Conservation (phyloP, 1,139 yeast genomes). For the Kluyveromyces sp. region DNA sequence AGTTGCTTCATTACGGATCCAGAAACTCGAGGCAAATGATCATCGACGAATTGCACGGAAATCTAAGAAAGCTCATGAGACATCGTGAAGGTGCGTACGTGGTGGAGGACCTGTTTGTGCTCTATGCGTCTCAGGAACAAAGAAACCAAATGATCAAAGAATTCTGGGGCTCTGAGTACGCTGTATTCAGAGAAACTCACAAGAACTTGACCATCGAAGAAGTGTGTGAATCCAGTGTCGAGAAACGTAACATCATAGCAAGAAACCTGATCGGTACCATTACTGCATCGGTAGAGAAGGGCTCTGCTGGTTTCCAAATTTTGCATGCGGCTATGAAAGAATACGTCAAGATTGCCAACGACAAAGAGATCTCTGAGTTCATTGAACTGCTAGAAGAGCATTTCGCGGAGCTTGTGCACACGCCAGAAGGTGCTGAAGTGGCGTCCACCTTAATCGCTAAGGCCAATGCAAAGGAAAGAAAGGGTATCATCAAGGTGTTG, state of each 20-base stretch:
- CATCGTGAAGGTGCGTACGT: conserved; percentile 99
- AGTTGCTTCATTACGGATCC: conserved; percentile 86
- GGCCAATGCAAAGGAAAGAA: conserved; percentile 92
- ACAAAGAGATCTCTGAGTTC: conserved; percentile 67
- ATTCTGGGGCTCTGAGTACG: conserved; percentile 96
- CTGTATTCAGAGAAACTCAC: conserved; percentile 77
- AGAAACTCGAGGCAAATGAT: conserved; percentile 69
- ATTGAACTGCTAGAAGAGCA: conserved; percentile 81
- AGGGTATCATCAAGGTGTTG: conserved; percentile 61
- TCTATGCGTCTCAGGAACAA: conserved; percentile 79
- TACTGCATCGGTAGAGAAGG: conserved; percentile 87
- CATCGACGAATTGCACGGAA: conserved; percentile 82
- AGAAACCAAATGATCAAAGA: conserved; percentile 87
- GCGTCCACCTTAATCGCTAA: conserved; percentile 73
- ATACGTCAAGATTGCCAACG: conserved; percentile 62
- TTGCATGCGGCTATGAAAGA: conserved; percentile 96
- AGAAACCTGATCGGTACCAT: conserved; percentile 76
- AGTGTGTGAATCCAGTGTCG: conserved; percentile 63
- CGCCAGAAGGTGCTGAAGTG: conserved; percentile 89
- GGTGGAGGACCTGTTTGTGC: conserved; percentile 84
- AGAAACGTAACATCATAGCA: conserved; percentile 72
- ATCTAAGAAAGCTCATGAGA: conserved; percentile 84
- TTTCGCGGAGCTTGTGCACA: conserved; percentile 90
- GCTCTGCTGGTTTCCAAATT: conserved; percentile 93
- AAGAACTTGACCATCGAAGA: conserved; percentile 57